Evolutionary conservation across 2,329 filamentous ascomycete genomes (phyloP).

Genomic region (Geoglossum cookeanum): DNA sequence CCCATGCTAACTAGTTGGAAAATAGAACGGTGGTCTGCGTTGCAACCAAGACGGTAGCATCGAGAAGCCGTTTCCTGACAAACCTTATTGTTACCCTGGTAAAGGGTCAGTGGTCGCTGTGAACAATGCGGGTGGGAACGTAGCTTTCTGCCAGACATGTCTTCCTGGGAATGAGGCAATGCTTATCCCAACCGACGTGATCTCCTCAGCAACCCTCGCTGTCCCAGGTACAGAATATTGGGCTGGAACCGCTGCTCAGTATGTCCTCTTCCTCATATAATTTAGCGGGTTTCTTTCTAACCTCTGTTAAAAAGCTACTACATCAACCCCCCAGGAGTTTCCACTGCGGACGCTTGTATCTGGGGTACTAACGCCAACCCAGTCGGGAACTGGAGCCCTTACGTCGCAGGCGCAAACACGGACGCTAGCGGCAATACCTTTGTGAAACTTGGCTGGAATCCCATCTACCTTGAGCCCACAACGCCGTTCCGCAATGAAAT

Average conservation of each 20-base stretch:
- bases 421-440: conserved; percentile 45
- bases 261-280: conserved; percentile 21
- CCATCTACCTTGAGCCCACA: conserved; percentile 41
- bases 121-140: conserved; percentile 42
- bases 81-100: conserved; percentile 51
- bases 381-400: conserved; percentile 59
- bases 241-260: conserved; percentile 56
- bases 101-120: conserved; percentile 43
- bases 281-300: conserved; percentile 5
- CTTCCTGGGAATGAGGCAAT: conserved; percentile 65
- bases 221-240: conserved; percentile 54
- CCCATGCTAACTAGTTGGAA: not conserved
- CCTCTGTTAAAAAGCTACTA: conserved; percentile 38
- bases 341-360: conserved; percentile 40
- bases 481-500: conserved; percentile 34
- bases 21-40: conserved; percentile 52
- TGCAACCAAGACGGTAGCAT: conserved; percentile 48
- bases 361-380: conserved; percentile 48
- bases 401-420: conserved; percentile 58
- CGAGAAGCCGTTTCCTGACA: conserved; percentile 46
- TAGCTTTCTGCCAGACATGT: conserved; percentile 65
- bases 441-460: conserved; percentile 62
- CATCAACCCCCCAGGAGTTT: conserved; percentile 53
- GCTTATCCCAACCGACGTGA: conserved; percentile 58
- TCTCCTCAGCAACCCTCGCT: conserved; percentile 36